Base-by-base conservation (phyloP, 805 yeast genomes). In the Starmerella stigmatis region DNA sequence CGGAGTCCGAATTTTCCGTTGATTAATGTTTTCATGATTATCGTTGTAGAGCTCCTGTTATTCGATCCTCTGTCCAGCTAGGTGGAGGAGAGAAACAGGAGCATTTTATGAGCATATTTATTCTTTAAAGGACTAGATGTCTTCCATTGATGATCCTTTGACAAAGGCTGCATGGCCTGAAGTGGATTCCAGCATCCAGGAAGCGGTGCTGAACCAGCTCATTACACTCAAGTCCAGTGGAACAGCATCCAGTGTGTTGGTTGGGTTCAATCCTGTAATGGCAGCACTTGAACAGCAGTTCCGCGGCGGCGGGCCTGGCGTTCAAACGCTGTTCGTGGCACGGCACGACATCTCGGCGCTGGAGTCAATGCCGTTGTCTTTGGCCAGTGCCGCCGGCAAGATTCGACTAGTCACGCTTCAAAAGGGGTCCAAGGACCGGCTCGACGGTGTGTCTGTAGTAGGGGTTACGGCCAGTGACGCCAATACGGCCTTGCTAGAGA, bases 221-320 rank as follows among this genome's bases (percentile, higher is more conserved):
- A 41, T 38, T 2, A 17, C 43, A 1, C 32, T 43, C 4, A 6
- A 36, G 10, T 27, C 32, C 15, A 26, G 48, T 33, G 31, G 48
- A 34, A 10, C 53, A 45, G 5, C 45, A 11, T 19, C 35, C 41
- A 49, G 36, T 27, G 34, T 55, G 13, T 40, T 41, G 12, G 35
- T 52, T 3, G 60, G 60, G n/a, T 56, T 55, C 49, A 56, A 56
- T 33, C 49, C 53, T 8, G 41, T 44, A 12, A 56, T 56, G 60
- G 50, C 48, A 0, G 57, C 55, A 9, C 12, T 55, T 1, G 56
- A 53, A 33, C 30, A 17, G 17, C 37, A 44, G 8, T 16, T 34
- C 16, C n/a, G n/a, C 15, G 44, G n/a, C 15, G 44, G 41, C 11
- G 28, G 20, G 8, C 29, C 21, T 13, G 19, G 34, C 3, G 45